These are phyloP conservation scores for Echinochloa phyllopogon DNA, from an alignment of 176 grass and related monocot genomes.

Conservation along the genomic window DNA sequence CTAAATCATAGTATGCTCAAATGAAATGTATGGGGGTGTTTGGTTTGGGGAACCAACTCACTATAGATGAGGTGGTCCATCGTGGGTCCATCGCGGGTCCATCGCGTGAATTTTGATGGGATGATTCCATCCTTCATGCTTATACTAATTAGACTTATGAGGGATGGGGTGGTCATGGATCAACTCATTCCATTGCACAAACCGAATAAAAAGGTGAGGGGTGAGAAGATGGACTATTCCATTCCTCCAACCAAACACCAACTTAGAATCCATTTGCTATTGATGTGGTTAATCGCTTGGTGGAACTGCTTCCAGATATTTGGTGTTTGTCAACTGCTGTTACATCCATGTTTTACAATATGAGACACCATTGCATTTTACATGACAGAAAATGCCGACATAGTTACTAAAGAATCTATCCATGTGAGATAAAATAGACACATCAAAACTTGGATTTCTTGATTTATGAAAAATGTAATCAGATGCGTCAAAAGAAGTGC, in stretches of 20 bases:
- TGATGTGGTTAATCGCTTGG: not conserved
- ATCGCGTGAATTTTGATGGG: too few relatives aligned
- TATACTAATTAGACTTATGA: too few relatives aligned
- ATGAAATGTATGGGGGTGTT: too few relatives aligned
- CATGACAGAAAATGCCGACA: not conserved
- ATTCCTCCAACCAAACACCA: too few relatives aligned
- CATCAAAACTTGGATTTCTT: not conserved
- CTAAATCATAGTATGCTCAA: not conserved
- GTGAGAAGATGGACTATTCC: too few relatives aligned
- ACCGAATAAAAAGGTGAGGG: too few relatives aligned
- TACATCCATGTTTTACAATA: not conserved
- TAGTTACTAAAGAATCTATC: not conserved
- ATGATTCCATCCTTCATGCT: too few relatives aligned
- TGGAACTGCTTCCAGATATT: constrained; percentile 5
- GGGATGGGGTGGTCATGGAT: too few relatives aligned
- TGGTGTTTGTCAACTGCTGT: not conserved
- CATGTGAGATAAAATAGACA: not conserved
- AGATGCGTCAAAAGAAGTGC: not conserved
- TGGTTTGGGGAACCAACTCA: too few relatives aligned
- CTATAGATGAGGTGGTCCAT: too few relatives aligned
- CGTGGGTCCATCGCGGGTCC: too few relatives aligned
- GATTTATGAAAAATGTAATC: not conserved
- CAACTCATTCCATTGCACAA: too few relatives aligned
- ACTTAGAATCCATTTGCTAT: not conserved
- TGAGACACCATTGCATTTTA: not conserved